Conservation (phyloP, 2,329 filamentous ascomycete genomes). For the Fusarium sp. region DNA sequence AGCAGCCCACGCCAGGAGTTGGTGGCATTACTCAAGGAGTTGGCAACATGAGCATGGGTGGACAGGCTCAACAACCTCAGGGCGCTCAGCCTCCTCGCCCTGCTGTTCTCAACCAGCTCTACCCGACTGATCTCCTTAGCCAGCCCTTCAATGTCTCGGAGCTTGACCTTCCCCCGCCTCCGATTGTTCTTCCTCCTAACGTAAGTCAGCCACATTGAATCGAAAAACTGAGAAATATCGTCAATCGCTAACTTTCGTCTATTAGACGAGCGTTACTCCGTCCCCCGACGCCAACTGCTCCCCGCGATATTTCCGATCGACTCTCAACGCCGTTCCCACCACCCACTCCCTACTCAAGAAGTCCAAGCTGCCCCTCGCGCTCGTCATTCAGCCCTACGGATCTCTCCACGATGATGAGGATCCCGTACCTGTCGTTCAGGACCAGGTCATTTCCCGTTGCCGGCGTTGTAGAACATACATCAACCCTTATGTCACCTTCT, state of each 20-base stretch:
- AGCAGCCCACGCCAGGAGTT: slow-evolving; percentile 56
- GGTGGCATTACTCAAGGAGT: slow-evolving; percentile 86
- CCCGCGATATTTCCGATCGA: slow-evolving; percentile 94
- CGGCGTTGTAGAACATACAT: slow-evolving; percentile 96
- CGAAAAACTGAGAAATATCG: not conserved
- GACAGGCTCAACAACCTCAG: slow-evolving; percentile 56
- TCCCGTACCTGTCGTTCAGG: slow-evolving; percentile 89
- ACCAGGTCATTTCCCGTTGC: slow-evolving; percentile 97
- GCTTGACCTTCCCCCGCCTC: slow-evolving; percentile 89
- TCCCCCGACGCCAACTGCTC: slow-evolving; percentile 93
- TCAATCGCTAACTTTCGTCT: slow-evolving; percentile 55
- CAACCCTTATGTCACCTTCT: slow-evolving; percentile 95
- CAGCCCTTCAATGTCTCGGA: slow-evolving; percentile 96
- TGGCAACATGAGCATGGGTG: slow-evolving; percentile 84
- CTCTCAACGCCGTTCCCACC: slow-evolving; percentile 92
- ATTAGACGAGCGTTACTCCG: slow-evolving; percentile 86
- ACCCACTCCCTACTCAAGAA: slow-evolving; percentile 95
- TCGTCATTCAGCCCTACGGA: slow-evolving; percentile 96
- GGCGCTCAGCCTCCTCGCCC: slow-evolving; percentile 57
- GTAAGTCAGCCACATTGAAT: slow-evolving; percentile 67
- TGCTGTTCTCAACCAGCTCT: slow-evolving; percentile 83
- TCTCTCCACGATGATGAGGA: slow-evolving; percentile 95
- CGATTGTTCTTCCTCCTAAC: slow-evolving; percentile 90
- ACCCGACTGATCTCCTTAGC: slow-evolving; percentile 90
- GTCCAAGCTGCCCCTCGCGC: slow-evolving; percentile 93